A percentile compares a stretch with the other conserved stretches of the same genome.
These are phyloP conservation scores for Andrographis paniculata DNA, from an alignment of 305 asterid genomes.

Conservation along the genomic window DNA sequence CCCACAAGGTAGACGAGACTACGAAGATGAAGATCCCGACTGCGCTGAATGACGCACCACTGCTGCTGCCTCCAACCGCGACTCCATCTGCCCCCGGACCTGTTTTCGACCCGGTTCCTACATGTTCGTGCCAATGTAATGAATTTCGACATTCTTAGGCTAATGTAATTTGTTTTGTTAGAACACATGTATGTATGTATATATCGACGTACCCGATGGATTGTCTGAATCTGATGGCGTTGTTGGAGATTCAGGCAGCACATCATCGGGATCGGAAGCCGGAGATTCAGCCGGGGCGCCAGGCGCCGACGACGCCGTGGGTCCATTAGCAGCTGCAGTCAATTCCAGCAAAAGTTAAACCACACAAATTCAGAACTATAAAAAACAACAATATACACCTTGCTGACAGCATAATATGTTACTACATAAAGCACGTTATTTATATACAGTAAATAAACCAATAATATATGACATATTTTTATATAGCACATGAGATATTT, in stretches of 20 bases:
- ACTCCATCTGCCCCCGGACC: constrained; percentile 26
- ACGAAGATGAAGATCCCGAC: constrained; percentile 21
- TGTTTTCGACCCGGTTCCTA: constrained; percentile 40
- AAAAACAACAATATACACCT: not conserved
- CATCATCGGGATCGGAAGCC: constrained; percentile 17
- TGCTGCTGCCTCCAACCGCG: constrained; percentile 28
- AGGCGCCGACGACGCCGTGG: no score
- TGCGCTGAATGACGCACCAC: constrained; percentile 16
- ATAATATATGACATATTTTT: no score
- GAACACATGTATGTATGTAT: no score
- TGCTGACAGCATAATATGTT: not conserved
- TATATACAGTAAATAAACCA: no score
- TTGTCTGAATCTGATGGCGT: constrained; percentile 24
- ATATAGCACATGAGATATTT: no score
- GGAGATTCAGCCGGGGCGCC: constrained; percentile 33
- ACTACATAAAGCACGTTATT: no score
- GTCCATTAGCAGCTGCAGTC: constrained; percentile 11
- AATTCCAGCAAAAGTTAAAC: constrained; percentile 1
- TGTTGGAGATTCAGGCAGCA: constrained; percentile 26
- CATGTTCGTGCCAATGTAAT: constrained; percentile 1
- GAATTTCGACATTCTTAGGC: not conserved
- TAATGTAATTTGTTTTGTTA: not conserved
- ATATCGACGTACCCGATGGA: constrained; percentile 48
- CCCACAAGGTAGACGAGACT: constrained; percentile 28
- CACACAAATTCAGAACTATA: not conserved